Percentiles rank a stretch among this genome's conserved stretches.
Evolutionary conservation across 2,329 filamentous ascomycete genomes (phyloP).

Genomic region (Aspergillus pseudoglaucus): DNA sequence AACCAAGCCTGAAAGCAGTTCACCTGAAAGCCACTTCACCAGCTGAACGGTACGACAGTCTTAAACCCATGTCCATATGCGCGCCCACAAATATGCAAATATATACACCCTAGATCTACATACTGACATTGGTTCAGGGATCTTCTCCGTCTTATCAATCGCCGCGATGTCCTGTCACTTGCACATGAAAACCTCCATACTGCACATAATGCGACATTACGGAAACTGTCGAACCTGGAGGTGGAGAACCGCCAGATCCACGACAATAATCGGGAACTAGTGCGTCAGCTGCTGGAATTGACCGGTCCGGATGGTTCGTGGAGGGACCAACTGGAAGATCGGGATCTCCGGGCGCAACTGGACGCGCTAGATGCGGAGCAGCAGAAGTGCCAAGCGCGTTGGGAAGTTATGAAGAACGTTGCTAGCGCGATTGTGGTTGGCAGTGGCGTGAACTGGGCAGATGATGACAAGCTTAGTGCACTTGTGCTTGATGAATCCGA

Average conservation of each 20-base stretch:
- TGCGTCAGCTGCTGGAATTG: conserved; percentile 57
- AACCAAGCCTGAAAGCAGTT: conserved; percentile 71
- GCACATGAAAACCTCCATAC: conserved; percentile 55
- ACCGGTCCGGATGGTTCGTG: conserved; percentile 50
- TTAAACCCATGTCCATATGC: background rate
- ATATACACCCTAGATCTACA: conserved; percentile 1
- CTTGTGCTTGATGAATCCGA: conserved; percentile 67
- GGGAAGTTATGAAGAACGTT: conserved; percentile 70
- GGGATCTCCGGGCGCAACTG: conserved; percentile 50
- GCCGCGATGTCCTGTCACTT: conserved; percentile 62
- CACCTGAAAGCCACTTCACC: conserved; percentile 60
- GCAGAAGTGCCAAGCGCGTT: conserved; percentile 58
- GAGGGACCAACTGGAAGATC: conserved; percentile 49
- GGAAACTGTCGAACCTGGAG: conserved; percentile 52
- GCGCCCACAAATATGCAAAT: conserved; percentile 1
- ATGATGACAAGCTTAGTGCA: conserved; percentile 59
- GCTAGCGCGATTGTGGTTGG: conserved; percentile 72
- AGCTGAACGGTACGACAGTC: conserved; percentile 56
- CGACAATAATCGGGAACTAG: conserved; percentile 57
- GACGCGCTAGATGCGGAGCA: conserved; percentile 53
- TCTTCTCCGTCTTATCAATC: conserved; percentile 59
- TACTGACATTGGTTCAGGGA: conserved; percentile 44
- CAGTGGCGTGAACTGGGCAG: conserved; percentile 76
- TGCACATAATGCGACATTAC: conserved; percentile 46
- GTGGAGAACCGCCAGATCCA: conserved; percentile 52